These are phyloP conservation scores for Pythium sukuiense DNA, from an alignment of 352 stramenopile genomes.

Conservation along the genomic window DNA sequence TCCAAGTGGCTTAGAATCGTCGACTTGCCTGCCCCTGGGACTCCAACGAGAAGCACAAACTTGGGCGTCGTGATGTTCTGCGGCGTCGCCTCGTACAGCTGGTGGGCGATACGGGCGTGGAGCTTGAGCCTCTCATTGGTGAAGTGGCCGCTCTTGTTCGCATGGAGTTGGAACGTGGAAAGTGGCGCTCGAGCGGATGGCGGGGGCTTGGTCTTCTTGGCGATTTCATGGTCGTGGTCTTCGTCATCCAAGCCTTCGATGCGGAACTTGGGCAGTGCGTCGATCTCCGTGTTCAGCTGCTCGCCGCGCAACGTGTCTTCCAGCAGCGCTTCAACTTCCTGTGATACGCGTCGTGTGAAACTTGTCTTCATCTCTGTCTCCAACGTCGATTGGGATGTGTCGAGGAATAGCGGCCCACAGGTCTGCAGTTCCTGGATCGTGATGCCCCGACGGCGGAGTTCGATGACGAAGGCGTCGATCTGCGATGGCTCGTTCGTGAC, in stretches of 20 bases:
- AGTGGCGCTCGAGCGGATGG: slow-evolving; percentile 10
- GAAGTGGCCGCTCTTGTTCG: slow-evolving; percentile 61
- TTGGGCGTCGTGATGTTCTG: slow-evolving; percentile 55
- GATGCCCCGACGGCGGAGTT: slow-evolving; percentile 39
- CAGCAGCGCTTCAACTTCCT: slow-evolving; percentile 45
- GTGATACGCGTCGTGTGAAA: slow-evolving; percentile 52
- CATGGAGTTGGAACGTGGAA: slow-evolving; percentile 64
- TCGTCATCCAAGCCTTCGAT: slow-evolving; percentile 33
- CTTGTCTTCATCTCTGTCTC: slow-evolving; percentile 50
- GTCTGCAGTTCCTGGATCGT: slow-evolving; percentile 54
- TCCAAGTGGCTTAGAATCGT: slow-evolving; percentile 78
- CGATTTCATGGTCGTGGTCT: slow-evolving; percentile 48
- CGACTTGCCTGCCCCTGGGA: slow-evolving; percentile 70
- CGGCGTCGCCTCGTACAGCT: slow-evolving; percentile 58
- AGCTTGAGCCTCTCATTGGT: slow-evolving; percentile 57
- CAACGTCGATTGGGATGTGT: slow-evolving; percentile 67
- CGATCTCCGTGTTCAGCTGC: background rate
- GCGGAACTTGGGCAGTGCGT: slow-evolving; percentile 21
- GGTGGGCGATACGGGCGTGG: slow-evolving; percentile 73
- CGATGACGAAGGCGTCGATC: slow-evolving; percentile 42
- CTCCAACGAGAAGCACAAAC: slow-evolving; percentile 71
- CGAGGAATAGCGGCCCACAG: slow-evolving; percentile 60
- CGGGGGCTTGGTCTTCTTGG: slow-evolving; percentile 33
- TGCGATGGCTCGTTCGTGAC: slow-evolving; percentile 48
- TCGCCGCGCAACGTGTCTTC: slow-evolving; percentile 26